Evolutionary conservation across 169 alveolate species (phyloP).

Genomic region (Cryptosporidium sp.): DNA sequence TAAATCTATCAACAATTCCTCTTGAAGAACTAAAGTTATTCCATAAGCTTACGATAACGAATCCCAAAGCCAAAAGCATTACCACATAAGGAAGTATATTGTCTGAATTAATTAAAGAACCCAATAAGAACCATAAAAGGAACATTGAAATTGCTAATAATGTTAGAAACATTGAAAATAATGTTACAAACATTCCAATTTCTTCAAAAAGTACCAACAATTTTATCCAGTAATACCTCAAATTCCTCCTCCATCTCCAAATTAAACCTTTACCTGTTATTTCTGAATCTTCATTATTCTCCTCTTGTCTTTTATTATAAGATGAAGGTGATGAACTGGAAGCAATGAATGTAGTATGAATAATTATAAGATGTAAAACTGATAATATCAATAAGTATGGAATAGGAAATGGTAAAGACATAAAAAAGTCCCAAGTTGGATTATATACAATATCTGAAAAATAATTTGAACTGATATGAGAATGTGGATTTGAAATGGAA

Average conservation of each 20-base stretch:
- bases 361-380: constrained; percentile 27
- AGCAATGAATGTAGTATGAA: constrained; percentile 40
- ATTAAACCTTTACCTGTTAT: neutral
- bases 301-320: neutral
- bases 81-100: constrained; percentile 81
- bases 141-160: constrained; percentile 72
- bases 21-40: constrained; percentile 77
- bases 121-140: constrained; percentile 79
- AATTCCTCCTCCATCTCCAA: neutral
- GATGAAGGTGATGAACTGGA: constrained; percentile 31
- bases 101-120: constrained; percentile 80
- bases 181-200: constrained; percentile 68
- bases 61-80: constrained; percentile 77
- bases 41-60: constrained; percentile 77
- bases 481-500: constrained; percentile 33
- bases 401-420: constrained; percentile 48
- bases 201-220: constrained; percentile 37
- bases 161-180: constrained; percentile 68
- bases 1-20: constrained; percentile 77
- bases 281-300: neutral
- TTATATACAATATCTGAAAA: constrained; percentile 45
- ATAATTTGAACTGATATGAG: constrained; percentile 13
- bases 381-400: constrained; percentile 42
- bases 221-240: constrained; percentile 19
- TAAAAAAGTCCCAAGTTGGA: constrained; percentile 62